Percentiles rank a stretch among this genome's conserved stretches.
phyloP scores from a whole-genome alignment of 2,329 filamentous ascomycete genomes.

The Xylaria sp. region DNA sequence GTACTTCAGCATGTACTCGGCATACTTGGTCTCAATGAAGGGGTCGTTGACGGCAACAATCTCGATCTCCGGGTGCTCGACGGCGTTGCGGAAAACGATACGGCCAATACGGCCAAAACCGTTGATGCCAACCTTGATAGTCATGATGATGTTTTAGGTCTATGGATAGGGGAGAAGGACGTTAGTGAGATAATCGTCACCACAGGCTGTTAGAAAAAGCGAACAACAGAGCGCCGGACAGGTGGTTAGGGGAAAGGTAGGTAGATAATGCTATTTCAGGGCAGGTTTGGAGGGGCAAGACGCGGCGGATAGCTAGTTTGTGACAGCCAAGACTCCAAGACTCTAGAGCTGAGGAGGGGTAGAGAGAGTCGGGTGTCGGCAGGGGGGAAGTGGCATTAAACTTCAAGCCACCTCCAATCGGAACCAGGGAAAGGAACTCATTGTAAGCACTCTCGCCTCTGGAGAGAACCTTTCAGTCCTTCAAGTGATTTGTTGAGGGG shows the following conservation, averaged over 20 bases:
- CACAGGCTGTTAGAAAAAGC: background rate
- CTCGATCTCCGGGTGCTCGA: constrained; percentile 89
- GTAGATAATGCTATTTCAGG: background rate
- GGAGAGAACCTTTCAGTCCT: constrained; percentile 12
- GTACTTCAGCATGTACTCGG: constrained; percentile 99
- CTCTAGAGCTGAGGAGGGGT: constrained; percentile 21
- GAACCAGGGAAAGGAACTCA: constrained; percentile 6
- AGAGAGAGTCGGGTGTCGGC: background rate
- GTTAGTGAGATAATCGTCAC: constrained; percentile 28
- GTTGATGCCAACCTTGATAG: constrained; percentile 93
- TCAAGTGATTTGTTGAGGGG: background rate
- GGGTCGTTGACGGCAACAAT: constrained; percentile 98
- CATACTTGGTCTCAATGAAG: constrained; percentile 98
- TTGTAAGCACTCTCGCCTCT: background rate
- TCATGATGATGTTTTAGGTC: constrained; percentile 52
- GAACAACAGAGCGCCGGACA: background rate
- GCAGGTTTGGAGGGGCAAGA: constrained; percentile 18
- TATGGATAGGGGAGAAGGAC: constrained; percentile 9
- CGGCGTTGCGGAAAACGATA: constrained; percentile 98
- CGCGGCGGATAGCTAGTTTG: constrained; percentile 1
- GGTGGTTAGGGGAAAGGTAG: constrained; percentile 4
- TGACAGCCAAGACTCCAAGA: constrained; percentile 18
- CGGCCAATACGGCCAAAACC: constrained; percentile 99
- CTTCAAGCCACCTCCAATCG: constrained; percentile 17
- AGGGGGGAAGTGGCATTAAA: constrained; percentile 1